Evolutionary conservation across 177 flowering plant species (phyloP), one percentile per base, ranked within the genome.

Genomic region (Vitis hybrid): DNA sequence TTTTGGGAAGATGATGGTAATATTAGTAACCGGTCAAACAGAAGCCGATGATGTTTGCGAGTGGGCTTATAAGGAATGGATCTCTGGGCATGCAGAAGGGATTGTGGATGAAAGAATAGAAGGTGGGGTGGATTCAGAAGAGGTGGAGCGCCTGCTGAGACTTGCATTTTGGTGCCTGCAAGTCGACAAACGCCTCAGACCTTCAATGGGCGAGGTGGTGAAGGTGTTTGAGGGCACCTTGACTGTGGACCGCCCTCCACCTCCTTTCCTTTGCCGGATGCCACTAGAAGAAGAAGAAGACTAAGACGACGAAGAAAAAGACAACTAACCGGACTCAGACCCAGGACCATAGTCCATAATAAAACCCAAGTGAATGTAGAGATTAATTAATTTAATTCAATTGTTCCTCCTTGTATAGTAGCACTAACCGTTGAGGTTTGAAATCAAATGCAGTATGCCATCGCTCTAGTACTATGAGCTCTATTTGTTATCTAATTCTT

Each of bases 91-190:
- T 28, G 72, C 70, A 4, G 78, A 71, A 62, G 74, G 59, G 14
- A 71, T 86, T 6, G 75, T 79, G 19, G 91, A 88, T 71, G 66
- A 62, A 54, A 75, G 84, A 60, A 67, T 85, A 0, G 79, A 67
- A 10, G 83, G 76, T 20, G 82, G 64, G 22, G 77, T 78, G 51
- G 81, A 85, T 52, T 6, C 57, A 13, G 82, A 73, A 1, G 91
- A 83, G 80, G 69, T 85, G 60, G 94, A 91, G 62, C 78, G 94
- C 5, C 79, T 67, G 1, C 19, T 86, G 71, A 85, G 96, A 73
- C 80, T 87, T 54, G 87, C 90, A 18, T 83, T 89, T 73, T 91
- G 96, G 96, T 91, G 94, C 54, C 62, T 89, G 65, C 96, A 89
- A 65, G 72, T 0, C 0, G 82, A 87, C 63, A 87, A 79, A 44